phyloP scores from a whole-genome alignment of 176 grass and related monocot species.

The Triticum timopheevii region DNA sequence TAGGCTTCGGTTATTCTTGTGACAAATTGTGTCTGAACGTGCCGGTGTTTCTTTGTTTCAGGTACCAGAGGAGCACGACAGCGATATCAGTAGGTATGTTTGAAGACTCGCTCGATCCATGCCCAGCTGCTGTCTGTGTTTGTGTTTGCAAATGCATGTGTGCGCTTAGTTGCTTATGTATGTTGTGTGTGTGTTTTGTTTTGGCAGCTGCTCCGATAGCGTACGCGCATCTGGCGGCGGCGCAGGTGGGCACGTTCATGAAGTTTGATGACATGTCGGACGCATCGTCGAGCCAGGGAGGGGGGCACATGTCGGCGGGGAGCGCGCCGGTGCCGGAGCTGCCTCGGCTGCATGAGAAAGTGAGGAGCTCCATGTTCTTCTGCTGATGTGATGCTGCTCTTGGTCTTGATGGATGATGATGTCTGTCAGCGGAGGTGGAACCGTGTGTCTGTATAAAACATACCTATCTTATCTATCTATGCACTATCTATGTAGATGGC shows the following conservation, averaged over 20 bases:
- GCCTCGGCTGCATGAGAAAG: conserved; percentile 71
- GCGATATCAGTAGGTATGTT: conserved; percentile 77
- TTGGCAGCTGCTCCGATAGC: conserved; percentile 77
- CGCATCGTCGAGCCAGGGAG: conserved; percentile 66
- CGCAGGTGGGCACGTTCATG: conserved; percentile 74
- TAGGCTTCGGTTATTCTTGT: background rate
- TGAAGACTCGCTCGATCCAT: no score
- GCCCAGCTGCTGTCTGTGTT: no score
- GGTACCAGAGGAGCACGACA: conserved; percentile 92
- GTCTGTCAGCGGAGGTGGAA: no score
- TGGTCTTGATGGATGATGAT: background rate
- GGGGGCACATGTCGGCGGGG: conserved; percentile 41
- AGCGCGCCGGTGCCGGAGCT: conserved; percentile 57
- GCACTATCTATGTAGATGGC: background rate
- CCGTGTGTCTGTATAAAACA: background rate
- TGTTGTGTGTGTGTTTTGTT: no score
- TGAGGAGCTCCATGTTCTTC: conserved; percentile 93
- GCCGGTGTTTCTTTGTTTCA: conserved; percentile 18
- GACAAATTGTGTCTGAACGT: background rate
- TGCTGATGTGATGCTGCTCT: conserved; percentile 12
- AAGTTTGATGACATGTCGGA: conserved; percentile 85
- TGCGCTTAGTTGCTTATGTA: no score
- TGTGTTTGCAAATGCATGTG: no score
- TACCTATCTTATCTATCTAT: no score
- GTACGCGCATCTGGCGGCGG: conserved; percentile 75